phyloP scores from a whole-genome alignment of 805 yeast species.

The Torulaspora franciscae region DNA sequence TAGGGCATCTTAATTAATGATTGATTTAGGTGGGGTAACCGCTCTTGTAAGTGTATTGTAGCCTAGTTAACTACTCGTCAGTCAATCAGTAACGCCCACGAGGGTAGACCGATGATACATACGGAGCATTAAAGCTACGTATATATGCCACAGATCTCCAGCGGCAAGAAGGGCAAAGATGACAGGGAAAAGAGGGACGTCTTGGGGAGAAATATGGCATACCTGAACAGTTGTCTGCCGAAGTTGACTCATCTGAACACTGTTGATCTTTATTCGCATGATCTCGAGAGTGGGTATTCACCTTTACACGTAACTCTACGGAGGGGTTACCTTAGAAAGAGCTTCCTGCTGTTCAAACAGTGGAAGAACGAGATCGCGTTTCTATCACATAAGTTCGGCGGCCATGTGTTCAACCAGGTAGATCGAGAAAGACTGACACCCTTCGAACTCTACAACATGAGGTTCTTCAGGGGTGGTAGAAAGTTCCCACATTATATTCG shows the following conservation, averaged over 20 bases:
- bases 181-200: slow-evolving; percentile 45
- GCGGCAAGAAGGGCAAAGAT: slow-evolving; percentile 8
- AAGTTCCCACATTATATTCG: slow-evolving; percentile 15
- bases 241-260: slow-evolving; percentile 14
- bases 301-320: slow-evolving; percentile 61
- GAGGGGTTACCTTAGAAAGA: slow-evolving; percentile 32
- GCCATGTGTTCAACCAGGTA: slow-evolving; percentile 41
- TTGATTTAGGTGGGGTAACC: slow-evolving; percentile 2
- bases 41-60: neutral
- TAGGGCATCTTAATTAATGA: neutral
- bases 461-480: slow-evolving; percentile 8
- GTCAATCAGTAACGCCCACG: no score
- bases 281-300: slow-evolving; percentile 78
- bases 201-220: slow-evolving; percentile 52
- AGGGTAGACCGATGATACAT: neutral
- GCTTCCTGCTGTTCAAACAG: slow-evolving; percentile 25
- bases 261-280: slow-evolving; percentile 44
- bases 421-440: slow-evolving; percentile 75
- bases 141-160: slow-evolving; percentile 12
- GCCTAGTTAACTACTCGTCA: no score
- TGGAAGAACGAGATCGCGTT: slow-evolving; percentile 28
- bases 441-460: slow-evolving; percentile 48
- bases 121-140: neutral
- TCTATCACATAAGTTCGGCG: slow-evolving; percentile 20
- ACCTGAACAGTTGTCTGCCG: slow-evolving; percentile 24